Conservation (phyloP, 129 eudicot species). For the Escallonia rubra region DNA sequence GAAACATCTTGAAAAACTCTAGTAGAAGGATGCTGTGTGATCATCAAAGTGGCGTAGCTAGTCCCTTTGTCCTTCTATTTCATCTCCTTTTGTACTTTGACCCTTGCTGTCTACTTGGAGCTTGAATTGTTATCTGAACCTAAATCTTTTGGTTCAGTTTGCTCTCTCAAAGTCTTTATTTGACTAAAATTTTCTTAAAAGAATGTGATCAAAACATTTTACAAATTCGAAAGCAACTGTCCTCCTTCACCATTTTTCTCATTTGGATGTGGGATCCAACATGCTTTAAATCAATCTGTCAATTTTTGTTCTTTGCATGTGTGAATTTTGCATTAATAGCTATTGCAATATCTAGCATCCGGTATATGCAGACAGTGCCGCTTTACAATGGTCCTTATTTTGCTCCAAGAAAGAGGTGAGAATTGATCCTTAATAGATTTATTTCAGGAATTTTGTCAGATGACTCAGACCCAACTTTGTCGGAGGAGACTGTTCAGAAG, state of each 20-base stretch:
- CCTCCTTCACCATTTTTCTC: too few species aligned
- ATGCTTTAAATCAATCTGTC: slow-evolving; percentile 2
- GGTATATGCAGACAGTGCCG: background rate
- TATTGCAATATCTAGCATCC: background rate
- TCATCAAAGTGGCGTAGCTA: too few species aligned
- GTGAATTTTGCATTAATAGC: background rate
- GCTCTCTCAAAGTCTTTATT: background rate
- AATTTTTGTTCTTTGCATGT: background rate
- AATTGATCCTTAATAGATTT: background rate
- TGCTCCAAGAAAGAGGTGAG: background rate
- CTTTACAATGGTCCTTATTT: background rate
- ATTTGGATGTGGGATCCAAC: too few species aligned
- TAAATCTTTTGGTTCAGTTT: background rate
- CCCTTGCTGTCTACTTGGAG: too few species aligned
- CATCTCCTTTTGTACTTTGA: too few species aligned
- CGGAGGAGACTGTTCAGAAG: slow-evolving; percentile 80
- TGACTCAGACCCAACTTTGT: slow-evolving; percentile 33
- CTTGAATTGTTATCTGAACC: too few species aligned
- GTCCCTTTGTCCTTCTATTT: too few species aligned
- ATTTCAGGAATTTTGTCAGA: slow-evolving; percentile 18
- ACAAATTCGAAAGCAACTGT: too few species aligned
- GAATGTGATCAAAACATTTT: too few species aligned
- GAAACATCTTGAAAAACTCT: too few species aligned
- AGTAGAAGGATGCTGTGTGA: too few species aligned
- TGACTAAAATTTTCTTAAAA: background rate